A percentile compares a stretch with the other conserved stretches of the same genome.
Conservation (phyloP, 805 yeast genomes). For the Saturnispora gosingensis region DNA sequence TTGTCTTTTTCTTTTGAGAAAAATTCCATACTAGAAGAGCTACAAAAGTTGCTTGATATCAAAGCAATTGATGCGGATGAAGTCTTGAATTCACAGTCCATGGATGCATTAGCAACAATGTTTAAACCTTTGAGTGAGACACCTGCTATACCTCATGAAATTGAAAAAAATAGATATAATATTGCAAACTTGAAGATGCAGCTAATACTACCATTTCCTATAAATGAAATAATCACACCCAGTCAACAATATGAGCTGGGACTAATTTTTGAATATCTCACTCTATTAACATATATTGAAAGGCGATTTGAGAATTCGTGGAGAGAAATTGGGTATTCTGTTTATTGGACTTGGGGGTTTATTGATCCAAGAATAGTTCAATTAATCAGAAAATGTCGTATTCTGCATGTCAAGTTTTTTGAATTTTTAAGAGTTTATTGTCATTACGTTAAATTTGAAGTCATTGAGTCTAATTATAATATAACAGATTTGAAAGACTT, state of each 20-base stretch:
- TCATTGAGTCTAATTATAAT: not conserved
- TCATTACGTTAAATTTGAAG: slow-evolving; percentile 38
- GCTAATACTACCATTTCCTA: slow-evolving; percentile 73
- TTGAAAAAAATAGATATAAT: slow-evolving; percentile 14
- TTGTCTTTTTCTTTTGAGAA: slow-evolving; percentile 14
- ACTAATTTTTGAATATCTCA: slow-evolving; percentile 61
- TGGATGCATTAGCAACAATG: slow-evolving; percentile 35
- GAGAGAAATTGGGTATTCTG: slow-evolving; percentile 55
- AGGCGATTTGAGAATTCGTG: slow-evolving; percentile 56
- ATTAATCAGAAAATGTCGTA: slow-evolving; percentile 47
- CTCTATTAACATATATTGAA: slow-evolving; percentile 54
- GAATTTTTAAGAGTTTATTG: slow-evolving; percentile 47
- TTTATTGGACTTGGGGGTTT: slow-evolving; percentile 55
- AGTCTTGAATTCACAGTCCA: slow-evolving; percentile 36
- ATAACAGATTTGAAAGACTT: slow-evolving; percentile 23
- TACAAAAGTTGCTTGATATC: slow-evolving; percentile 43
- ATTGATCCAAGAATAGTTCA: slow-evolving; percentile 35
- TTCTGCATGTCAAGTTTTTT: slow-evolving; percentile 49
- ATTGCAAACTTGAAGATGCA: slow-evolving; percentile 48
- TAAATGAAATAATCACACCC: slow-evolving; percentile 63
- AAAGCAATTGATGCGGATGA: slow-evolving; percentile 47
- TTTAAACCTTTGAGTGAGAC: slow-evolving; percentile 31
- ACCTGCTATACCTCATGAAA: slow-evolving; percentile 7
- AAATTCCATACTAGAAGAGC: slow-evolving; percentile 21
- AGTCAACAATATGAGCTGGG: slow-evolving; percentile 73